Base-by-base conservation (phyloP, 2,329 filamentous ascomycete species). In the Aspergillus versicolor region DNA sequence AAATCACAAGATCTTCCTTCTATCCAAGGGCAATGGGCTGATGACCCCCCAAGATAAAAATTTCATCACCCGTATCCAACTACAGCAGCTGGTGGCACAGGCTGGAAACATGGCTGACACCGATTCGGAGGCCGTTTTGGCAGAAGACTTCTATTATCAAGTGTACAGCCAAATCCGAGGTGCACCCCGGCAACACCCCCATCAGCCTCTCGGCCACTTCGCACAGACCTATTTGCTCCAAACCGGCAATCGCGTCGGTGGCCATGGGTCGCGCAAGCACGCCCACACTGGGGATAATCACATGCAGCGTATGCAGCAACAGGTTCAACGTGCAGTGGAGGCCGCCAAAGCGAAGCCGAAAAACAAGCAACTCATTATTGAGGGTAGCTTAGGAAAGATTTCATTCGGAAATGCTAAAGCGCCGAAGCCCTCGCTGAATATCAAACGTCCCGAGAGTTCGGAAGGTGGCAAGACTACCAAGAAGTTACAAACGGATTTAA, bases 41-140 rank as follows among this genome's bases (percentile, higher is more conserved):
- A 99, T 99, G 94, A 99, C 94, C 4, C 94, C 94, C 0, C 93
- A 97, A 71, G 94, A 99, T 77, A 99, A 99, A 82, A 99, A 97
- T 73, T 99, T 97, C 76, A 96, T 99, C 64, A 97, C 94, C 5
- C 88, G 94, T 17, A 99, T 99, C 63, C 94, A 99, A 73, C 82
- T 99, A 52, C 94, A 99, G 77, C 94, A 99, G 72, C 84, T 99
- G 37, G 91, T 99, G 53, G 88, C 93, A 11, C 92, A 94, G 8
- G 96, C 92, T 22, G 93, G 93, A 9, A 94, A 92, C 67, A 84
- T 92, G 4, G 88, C 88, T 52, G 92, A 96, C 61, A 84, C 88
- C 45, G 89, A 88, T 45, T 85, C 87, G 0, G 92, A 97, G 70
- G 86, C 91, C 37, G 87, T 90, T 6, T 82, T 97, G 38, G 84